Conservation (phyloP, 2,329 filamentous ascomycete genomes). For the Trichoderma lentiforme region DNA sequence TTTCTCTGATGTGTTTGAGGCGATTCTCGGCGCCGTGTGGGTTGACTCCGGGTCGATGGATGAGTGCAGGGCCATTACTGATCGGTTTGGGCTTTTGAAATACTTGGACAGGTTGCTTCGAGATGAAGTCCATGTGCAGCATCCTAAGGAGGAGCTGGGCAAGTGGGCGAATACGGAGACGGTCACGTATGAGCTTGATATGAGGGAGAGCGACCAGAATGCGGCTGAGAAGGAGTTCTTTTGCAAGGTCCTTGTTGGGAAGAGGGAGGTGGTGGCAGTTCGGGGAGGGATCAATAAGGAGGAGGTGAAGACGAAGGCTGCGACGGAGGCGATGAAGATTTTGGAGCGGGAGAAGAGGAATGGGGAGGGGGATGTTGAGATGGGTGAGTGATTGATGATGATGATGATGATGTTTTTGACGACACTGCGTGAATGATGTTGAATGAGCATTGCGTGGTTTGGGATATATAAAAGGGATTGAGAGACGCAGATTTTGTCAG, state of each 20-base stretch:
- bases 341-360: constrained; percentile 28
- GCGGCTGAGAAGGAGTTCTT: constrained; percentile 30
- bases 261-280: constrained; percentile 43
- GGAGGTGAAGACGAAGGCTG: constrained; percentile 56
- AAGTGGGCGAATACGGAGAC: constrained; percentile 49
- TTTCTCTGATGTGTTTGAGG: constrained; percentile 80
- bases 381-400: background rate
- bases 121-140: constrained; percentile 53
- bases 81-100: constrained; percentile 61
- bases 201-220: constrained; percentile 17
- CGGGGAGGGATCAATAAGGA: constrained; percentile 44
- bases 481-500: background rate
- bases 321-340: constrained; percentile 46
- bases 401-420: background rate
- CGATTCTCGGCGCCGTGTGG: constrained; percentile 76
- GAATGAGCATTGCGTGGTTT: background rate
- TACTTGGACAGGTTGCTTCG: constrained; percentile 61
- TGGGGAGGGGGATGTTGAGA: background rate
- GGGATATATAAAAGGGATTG: background rate
- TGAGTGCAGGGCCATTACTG: constrained; percentile 58
- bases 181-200: constrained; percentile 52
- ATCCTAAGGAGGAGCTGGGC: constrained; percentile 68
- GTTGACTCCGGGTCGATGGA: constrained; percentile 68
- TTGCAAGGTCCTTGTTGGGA: constrained; percentile 52
- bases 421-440: background rate